phyloP scores from a whole-genome alignment of 2,329 filamentous ascomycete genomes.

The Rutstroemia sp. region DNA sequence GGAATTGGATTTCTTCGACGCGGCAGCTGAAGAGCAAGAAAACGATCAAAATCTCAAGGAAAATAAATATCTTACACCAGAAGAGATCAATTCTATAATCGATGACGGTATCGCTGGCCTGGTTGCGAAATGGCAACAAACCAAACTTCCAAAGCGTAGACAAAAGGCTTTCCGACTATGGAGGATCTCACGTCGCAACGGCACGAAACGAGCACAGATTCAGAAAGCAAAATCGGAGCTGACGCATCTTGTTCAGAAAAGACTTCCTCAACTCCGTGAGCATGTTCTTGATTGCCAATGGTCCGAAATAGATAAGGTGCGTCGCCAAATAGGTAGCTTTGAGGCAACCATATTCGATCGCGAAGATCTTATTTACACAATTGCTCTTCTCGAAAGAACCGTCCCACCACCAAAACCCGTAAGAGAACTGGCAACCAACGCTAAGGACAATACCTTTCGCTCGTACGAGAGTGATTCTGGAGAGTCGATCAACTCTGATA shows the following conservation, averaged over 20 bases:
- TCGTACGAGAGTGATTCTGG: slow-evolving; percentile 18
- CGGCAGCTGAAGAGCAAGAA: slow-evolving; percentile 35
- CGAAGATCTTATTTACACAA: slow-evolving; percentile 44
- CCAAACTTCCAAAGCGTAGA: slow-evolving; percentile 47
- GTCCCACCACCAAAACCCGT: slow-evolving; percentile 33
- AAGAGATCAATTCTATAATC: slow-evolving; percentile 46
- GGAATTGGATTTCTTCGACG: slow-evolving; percentile 54
- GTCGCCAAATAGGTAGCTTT: slow-evolving; percentile 48
- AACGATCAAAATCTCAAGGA: slow-evolving; percentile 27
- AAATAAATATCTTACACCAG: slow-evolving; percentile 32
- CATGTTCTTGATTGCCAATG: slow-evolving; percentile 48
- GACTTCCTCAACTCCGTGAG: slow-evolving; percentile 47
- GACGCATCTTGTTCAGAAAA: slow-evolving; percentile 34
- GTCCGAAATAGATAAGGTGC: slow-evolving; percentile 44
- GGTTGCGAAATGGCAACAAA: slow-evolving; percentile 48
- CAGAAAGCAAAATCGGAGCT: slow-evolving; percentile 36
- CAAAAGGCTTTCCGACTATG: slow-evolving; percentile 54
- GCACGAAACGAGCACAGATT: slow-evolving; percentile 36
- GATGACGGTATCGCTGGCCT: slow-evolving; percentile 44
- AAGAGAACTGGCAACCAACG: slow-evolving; percentile 2
- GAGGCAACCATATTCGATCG: slow-evolving; percentile 59
- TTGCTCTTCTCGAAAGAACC: slow-evolving; percentile 38
- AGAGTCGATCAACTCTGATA: slow-evolving; percentile 21
- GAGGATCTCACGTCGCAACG: slow-evolving; percentile 41
- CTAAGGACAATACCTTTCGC: slow-evolving; percentile 11